phyloP scores from a whole-genome alignment of 306 rosid species.

The Quercus engelmannii region DNA sequence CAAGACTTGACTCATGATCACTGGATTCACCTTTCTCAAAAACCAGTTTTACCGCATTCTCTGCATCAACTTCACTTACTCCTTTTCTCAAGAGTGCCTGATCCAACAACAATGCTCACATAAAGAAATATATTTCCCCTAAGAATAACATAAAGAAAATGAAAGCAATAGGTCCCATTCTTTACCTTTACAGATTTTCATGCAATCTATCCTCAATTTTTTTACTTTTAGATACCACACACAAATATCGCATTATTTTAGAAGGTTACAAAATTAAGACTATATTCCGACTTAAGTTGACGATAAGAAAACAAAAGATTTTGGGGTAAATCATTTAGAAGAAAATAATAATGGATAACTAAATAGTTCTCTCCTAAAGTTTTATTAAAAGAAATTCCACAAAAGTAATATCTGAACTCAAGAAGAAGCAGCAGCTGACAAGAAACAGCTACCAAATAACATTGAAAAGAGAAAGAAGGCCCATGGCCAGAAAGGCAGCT shows the following conservation, averaged over 20 bases:
- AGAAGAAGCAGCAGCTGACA: not conserved
- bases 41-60: slow-evolving; percentile 72
- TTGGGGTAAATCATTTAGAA: not conserved
- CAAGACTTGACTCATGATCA: slow-evolving; percentile 19
- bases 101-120: slow-evolving; percentile 28
- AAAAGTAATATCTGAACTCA: not conserved
- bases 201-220: not conserved
- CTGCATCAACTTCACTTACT: slow-evolving; percentile 63
- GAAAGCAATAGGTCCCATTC: not conserved
- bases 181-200: not conserved
- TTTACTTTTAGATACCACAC: not conserved
- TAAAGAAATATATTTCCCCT: not conserved
- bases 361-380: not conserved
- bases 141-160: slow-evolving; percentile 6
- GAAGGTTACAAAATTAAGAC: not conserved
- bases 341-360: not conserved
- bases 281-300: too few species aligned
- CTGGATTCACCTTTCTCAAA: slow-evolving; percentile 34
- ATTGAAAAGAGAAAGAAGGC: not conserved
- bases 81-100: slow-evolving; percentile 88
- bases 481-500: slow-evolving; percentile 1
- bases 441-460: not conserved
- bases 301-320: not conserved
- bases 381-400: not conserved
- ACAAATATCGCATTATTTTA: not conserved